Evolutionary conservation across 345 rosid species (phyloP).

Genomic region (Luvunga scandens): DNA sequence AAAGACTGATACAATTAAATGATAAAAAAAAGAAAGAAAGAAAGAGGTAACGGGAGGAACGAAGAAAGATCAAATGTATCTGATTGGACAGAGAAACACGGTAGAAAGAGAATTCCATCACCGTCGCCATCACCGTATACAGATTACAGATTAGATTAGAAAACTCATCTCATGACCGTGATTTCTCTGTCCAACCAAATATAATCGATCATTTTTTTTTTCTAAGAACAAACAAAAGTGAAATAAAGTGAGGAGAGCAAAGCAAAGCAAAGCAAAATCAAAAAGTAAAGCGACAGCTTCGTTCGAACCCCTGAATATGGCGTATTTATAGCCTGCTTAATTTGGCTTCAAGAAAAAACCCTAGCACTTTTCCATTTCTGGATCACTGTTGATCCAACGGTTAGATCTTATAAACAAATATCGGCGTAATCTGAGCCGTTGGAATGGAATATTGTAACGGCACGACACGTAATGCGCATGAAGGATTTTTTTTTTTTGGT

Average conservation of each 20-base stretch:
- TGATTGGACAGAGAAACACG: constrained; percentile 22
- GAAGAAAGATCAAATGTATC: constrained; percentile 11
- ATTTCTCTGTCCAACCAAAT: constrained; percentile 33
- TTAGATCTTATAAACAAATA: neutral
- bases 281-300: no score
- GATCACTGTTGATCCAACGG: neutral
- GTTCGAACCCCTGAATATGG: no score
- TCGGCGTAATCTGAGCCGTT: neutral
- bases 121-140: no score
- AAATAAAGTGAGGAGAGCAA: no score
- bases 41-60: no score
- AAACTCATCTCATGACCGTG: constrained; percentile 23
- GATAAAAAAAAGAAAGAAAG: neutral
- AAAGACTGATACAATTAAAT: no score
- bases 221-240: no score
- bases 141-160: neutral
- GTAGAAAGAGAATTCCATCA: neutral
- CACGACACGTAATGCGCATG: no score
- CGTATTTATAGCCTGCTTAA: no score
- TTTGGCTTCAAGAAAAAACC: no score
- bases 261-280: no score
- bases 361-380: neutral
- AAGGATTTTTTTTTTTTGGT: no score
- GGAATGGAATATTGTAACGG: neutral
- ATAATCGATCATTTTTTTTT: constrained; percentile 2